A percentile compares a stretch with the other conserved stretches of the same genome.
phyloP scores from a whole-genome alignment of 306 rosid genomes.

The Psophocarpus tetragonolobus region DNA sequence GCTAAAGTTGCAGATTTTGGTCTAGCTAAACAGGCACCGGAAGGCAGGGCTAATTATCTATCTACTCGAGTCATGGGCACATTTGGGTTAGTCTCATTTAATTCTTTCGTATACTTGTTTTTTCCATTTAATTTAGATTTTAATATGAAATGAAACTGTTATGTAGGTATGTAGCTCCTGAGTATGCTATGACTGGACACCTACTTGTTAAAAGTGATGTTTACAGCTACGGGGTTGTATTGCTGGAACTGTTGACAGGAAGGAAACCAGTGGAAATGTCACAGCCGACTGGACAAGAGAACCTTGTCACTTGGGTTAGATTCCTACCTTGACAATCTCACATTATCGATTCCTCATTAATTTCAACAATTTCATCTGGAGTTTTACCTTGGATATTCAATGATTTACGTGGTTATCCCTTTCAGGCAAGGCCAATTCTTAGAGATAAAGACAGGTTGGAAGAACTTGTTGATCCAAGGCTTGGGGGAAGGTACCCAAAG shows the following conservation, averaged over 20 bases:
- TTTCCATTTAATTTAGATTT: slow-evolving; percentile 20
- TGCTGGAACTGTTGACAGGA: slow-evolving; percentile 87
- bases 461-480: slow-evolving; percentile 81
- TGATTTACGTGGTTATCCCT: slow-evolving; percentile 27
- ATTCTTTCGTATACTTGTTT: slow-evolving; percentile 9
- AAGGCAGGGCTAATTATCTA: slow-evolving; percentile 83
- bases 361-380: slow-evolving; percentile 12
- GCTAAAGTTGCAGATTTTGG: slow-evolving; percentile 99
- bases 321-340: slow-evolving; percentile 23
- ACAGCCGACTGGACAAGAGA: slow-evolving; percentile 92
- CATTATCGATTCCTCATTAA: slow-evolving; percentile 6
- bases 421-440: slow-evolving; percentile 95
- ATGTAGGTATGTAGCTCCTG: slow-evolving; percentile 96
- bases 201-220: slow-evolving; percentile 95
- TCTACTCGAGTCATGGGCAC: slow-evolving; percentile 99
- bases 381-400: slow-evolving; percentile 13
- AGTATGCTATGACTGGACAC: slow-evolving; percentile 98
- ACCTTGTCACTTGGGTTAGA: slow-evolving; percentile 97
- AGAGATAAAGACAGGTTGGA: slow-evolving; percentile 89
- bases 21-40: slow-evolving; percentile 96
- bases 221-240: slow-evolving; percentile 95
- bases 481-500: slow-evolving; percentile 83
- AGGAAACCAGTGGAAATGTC: slow-evolving; percentile 98
- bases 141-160: slow-evolving; percentile 37
- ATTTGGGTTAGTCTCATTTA: slow-evolving; percentile 74